Conservation (phyloP, 805 yeast genomes). For the Kuraishia capsulata region DNA sequence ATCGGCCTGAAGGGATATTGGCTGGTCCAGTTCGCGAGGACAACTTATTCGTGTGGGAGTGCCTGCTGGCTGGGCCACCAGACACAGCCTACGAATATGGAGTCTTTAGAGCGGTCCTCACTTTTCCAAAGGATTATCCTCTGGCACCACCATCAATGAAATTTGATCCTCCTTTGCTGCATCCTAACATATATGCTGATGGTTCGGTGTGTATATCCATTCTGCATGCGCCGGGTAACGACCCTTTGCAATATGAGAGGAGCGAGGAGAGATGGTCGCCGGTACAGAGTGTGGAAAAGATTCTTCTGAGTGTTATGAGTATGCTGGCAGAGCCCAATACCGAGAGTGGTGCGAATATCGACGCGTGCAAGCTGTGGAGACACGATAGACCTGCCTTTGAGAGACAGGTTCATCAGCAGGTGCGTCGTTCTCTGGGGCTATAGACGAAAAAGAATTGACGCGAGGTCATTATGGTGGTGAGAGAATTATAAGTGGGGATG, state of each 20-base stretch:
- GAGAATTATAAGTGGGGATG: too few relatives aligned
- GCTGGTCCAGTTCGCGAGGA: constrained; percentile 72
- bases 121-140: constrained; percentile 44
- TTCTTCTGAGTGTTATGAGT: constrained; percentile 82
- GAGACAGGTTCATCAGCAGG: constrained; percentile 55
- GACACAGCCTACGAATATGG: constrained; percentile 45
- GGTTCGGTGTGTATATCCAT: constrained; percentile 96
- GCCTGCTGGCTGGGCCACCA: constrained; percentile 40
- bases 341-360: constrained; percentile 89
- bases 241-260: constrained; percentile 89
- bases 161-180: constrained; percentile 76
- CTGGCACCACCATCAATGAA: constrained; percentile 45
- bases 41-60: constrained; percentile 44
- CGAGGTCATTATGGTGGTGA: too few relatives aligned
- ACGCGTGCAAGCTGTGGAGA: constrained; percentile 82
- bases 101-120: constrained; percentile 39
- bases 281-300: constrained; percentile 95
- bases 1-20: constrained; percentile 90
- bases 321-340: constrained; percentile 97
- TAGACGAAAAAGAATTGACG: constrained; percentile 13
- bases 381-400: constrained; percentile 67
- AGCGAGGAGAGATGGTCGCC: constrained; percentile 99
- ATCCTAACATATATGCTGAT: constrained; percentile 89
- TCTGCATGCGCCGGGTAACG: constrained; percentile 94
- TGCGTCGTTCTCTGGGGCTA: constrained; percentile 63